phyloP scores from a whole-genome alignment of 441 rosid species.

The Breynia disticha region DNA sequence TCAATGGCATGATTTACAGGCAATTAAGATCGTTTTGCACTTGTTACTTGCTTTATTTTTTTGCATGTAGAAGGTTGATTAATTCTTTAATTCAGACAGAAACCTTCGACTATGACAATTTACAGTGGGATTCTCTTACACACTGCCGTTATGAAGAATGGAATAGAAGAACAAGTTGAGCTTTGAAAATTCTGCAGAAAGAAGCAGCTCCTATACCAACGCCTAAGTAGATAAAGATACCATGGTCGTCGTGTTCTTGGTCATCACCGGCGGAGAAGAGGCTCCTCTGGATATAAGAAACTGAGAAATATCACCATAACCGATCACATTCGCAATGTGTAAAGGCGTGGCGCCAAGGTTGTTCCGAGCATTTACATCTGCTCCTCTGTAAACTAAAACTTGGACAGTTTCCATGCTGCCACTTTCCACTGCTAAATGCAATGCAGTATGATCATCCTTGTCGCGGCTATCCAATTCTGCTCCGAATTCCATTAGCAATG shows the following conservation, averaged over 20 bases:
- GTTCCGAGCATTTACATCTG: conserved; percentile 27
- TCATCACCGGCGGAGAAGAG: conserved; percentile 8
- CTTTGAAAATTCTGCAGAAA: no score
- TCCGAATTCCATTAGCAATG: conserved; percentile 26
- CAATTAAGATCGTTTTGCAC: no score
- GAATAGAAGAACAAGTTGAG: not conserved
- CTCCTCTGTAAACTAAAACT: conserved; percentile 33
- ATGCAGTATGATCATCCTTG: conserved; percentile 35
- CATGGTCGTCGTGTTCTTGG: not conserved
- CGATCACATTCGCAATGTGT: conserved; percentile 26
- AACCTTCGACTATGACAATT: no score
- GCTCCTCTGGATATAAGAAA: conserved; percentile 26
- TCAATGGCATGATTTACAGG: no score
- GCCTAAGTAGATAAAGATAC: not conserved
- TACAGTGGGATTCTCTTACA: no score
- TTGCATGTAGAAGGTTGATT: no score
- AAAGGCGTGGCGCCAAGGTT: conserved; percentile 32
- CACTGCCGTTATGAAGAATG: not conserved
- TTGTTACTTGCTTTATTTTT: no score
- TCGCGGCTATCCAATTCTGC: conserved; percentile 29
- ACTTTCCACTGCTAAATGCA: conserved; percentile 46
- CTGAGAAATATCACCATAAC: conserved; percentile 18
- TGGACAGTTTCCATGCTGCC: conserved; percentile 31
- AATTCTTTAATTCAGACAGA: no score
- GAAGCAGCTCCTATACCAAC: no score